phyloP scores from a whole-genome alignment of 495 filamentous ascomycete genomes.

The Tuber microsphaerosporum region DNA sequence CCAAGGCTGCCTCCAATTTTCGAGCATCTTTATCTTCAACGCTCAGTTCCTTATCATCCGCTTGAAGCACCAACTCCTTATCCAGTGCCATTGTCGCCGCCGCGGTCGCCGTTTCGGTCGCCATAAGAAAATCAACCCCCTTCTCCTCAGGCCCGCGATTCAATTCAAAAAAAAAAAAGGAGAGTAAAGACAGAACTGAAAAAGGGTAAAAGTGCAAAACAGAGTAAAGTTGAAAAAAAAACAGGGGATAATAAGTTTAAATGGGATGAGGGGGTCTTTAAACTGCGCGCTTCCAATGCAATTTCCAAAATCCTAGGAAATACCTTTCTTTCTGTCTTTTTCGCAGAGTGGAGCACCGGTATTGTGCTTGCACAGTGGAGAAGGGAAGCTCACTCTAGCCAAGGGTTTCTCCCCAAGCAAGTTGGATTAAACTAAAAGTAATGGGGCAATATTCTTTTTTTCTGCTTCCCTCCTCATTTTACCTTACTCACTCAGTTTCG shows the following conservation, averaged over 20 bases:
- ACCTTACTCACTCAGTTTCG: background rate
- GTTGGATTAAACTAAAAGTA: background rate
- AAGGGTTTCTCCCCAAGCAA: background rate
- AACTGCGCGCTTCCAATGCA: background rate
- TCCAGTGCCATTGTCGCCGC: background rate
- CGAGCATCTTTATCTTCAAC: constrained; percentile 46
- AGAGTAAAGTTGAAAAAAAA: background rate
- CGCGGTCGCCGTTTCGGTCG: background rate
- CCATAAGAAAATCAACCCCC: background rate
- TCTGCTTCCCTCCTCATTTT: background rate
- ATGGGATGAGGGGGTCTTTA: background rate
- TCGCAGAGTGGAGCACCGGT: background rate
- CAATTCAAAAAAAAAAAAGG: background rate
- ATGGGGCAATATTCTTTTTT: background rate
- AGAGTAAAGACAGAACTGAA: background rate
- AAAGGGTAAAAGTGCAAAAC: background rate
- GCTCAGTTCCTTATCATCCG: constrained; percentile 36
- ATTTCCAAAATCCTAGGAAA: background rate
- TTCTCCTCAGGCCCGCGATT: background rate
- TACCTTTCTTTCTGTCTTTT: background rate
- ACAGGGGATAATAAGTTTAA: background rate
- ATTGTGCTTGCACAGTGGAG: background rate
- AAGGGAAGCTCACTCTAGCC: background rate
- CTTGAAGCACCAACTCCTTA: constrained; percentile 1
- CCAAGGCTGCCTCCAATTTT: constrained; percentile 49